A percentile compares a stretch with the other conserved stretches of the same genome.
Evolutionary conservation across 257 asterid species (phyloP).

Genomic region (Nicotiana paniculata): DNA sequence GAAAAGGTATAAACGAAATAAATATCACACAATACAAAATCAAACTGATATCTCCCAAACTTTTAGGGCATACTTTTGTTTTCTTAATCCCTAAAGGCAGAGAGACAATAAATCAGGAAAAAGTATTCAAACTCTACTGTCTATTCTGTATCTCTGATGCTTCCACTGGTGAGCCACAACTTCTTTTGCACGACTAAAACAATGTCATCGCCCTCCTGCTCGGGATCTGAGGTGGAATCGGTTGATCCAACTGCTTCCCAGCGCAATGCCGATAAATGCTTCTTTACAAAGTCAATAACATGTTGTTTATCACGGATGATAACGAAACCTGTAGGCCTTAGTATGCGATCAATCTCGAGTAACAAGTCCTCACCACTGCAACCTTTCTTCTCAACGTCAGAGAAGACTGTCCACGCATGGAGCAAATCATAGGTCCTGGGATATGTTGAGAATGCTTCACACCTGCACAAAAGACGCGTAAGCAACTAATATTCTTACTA

Average conservation of each 20-base stretch:
- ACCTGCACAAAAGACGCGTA: slow-evolving; percentile 38
- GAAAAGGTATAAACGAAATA: slow-evolving; percentile 1
- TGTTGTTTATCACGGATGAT: slow-evolving; percentile 64
- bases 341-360: slow-evolving; percentile 83
- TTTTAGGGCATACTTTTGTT: slow-evolving; percentile 23
- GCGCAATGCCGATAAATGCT: slow-evolving; percentile 65
- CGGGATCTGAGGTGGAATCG: slow-evolving; percentile 43
- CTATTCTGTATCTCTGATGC: slow-evolving; percentile 70
- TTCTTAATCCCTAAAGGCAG: slow-evolving; percentile 26
- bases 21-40: slow-evolving; percentile 27
- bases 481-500: background rate
- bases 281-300: slow-evolving; percentile 72
- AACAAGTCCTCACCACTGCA: slow-evolving; percentile 91
- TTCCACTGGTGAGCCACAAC: slow-evolving; percentile 81
- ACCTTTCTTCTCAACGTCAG: slow-evolving; percentile 86
- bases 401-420: slow-evolving; percentile 78
- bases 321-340: slow-evolving; percentile 84
- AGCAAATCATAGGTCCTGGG: slow-evolving; percentile 88
- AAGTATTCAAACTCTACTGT: background rate
- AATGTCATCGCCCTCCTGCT: slow-evolving; percentile 54
- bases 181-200: slow-evolving; percentile 73
- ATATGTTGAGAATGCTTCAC: slow-evolving; percentile 90
- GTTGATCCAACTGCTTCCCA: slow-evolving; percentile 60
- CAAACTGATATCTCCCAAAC: slow-evolving; percentile 14
- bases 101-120: slow-evolving; percentile 18